Evolutionary conservation across 2,329 filamentous ascomycete genomes (phyloP).

Genomic region (Erysiphe pulchra): DNA sequence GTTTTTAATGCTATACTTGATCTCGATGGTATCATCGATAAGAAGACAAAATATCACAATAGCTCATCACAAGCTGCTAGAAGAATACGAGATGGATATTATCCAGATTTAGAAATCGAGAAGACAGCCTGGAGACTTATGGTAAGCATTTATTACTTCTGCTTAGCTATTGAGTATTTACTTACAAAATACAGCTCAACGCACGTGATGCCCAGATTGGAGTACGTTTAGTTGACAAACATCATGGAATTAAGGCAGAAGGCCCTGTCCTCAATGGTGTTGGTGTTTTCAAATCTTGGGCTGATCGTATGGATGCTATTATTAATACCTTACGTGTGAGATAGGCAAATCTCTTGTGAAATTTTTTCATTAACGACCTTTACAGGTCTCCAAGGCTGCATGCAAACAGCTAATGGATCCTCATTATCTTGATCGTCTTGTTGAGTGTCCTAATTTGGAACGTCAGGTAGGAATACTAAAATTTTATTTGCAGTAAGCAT

Average conservation of each 20-base stretch:
- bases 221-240: neutral
- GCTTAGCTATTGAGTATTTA: neutral
- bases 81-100: conserved; percentile 1
- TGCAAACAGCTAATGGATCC: conserved; percentile 10
- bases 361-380: conserved; percentile 1
- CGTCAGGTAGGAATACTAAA: conserved; percentile 5
- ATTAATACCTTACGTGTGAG: conserved; percentile 1
- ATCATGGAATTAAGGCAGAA: neutral
- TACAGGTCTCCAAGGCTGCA: conserved; percentile 6
- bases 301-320: conserved; percentile 1
- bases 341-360: neutral
- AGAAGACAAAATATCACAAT: neutral
- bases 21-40: conserved; percentile 1
- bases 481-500: neutral
- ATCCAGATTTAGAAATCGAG: conserved; percentile 1
- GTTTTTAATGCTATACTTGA: conserved; percentile 1
- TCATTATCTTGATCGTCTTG: conserved; percentile 5
- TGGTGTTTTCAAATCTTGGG: neutral
- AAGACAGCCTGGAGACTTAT: conserved; percentile 1
- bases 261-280: neutral
- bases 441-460: conserved; percentile 6
- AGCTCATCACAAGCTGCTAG: conserved; percentile 1
- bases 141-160: neutral
- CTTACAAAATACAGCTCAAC: neutral
- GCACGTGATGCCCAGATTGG: neutral